Base-by-base conservation (phyloP, 139 green algal species). In the Raphidocelis subcapitata region DNA sequence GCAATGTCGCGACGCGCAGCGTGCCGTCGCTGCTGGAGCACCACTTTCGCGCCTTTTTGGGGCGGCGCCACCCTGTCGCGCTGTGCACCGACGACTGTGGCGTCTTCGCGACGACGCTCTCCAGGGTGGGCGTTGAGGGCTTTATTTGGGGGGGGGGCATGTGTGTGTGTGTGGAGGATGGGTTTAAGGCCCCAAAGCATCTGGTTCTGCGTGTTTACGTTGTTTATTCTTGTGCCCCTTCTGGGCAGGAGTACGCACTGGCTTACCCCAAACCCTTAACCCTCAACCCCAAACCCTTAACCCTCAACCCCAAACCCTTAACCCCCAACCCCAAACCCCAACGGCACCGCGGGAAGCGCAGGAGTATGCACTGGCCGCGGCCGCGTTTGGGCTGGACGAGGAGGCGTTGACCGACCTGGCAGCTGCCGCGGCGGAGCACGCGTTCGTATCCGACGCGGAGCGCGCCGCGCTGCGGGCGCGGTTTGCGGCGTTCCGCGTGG, bases 71-170 rank as follows among this genome's bases (percentile, higher is more conserved):
- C 80, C 89, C 91, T 3, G 84, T 96, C 23, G 78, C 84, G 26
- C 86, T 97, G 10, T 97, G 92, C 76, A 88, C 80, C n/a, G 92
- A 97, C 65, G 92, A 97, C 72, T 85, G 71, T 4, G 88, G 89
- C 12, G 87, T 96, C 4, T 96, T 94, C 41, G 62, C 35, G 21
- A 94, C 88, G 16, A 86, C 62, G 0, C 77, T 94, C 33, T 87
- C 72, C 16, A 44, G 10, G 54, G n/a, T 28, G 54, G 62, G 21
- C 78, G 86, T 62, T 67, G 14, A 28, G 21, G 24, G 10, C 47
- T 37, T 55, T 56, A 18, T 56, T 18, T 18, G 49, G 2, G 21
- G 68, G 10, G 68, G 68, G 61, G 32, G 21, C 2, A 70, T 60
- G 24, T 56, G 41, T 5, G 29, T 70, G 61, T 69, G 59, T 32